A percentile compares a stretch with the other conserved stretches of the same genome.
These are phyloP conservation scores for Pugionium dolabratum DNA, from an alignment of 345 rosid species.

Conservation along the genomic window DNA sequence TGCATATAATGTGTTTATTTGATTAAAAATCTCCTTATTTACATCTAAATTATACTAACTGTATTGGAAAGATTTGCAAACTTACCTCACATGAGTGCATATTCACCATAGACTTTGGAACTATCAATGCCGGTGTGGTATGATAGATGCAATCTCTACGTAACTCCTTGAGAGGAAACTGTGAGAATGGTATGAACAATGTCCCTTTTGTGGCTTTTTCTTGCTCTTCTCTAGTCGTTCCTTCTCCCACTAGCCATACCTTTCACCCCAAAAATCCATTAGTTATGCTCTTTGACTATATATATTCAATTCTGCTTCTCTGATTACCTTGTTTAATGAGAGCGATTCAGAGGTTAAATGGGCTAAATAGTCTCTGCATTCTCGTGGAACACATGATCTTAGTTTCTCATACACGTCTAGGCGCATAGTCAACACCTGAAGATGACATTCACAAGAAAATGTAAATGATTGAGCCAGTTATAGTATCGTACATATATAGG, in stretches of 20 bases:
- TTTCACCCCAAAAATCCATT: slow-evolving; percentile 16
- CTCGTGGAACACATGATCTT: slow-evolving; percentile 27
- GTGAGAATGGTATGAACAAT: slow-evolving; percentile 43
- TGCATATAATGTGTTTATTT: slow-evolving; percentile 22
- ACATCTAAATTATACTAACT: not conserved
- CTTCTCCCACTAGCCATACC: slow-evolving; percentile 76
- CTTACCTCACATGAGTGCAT: slow-evolving; percentile 66
- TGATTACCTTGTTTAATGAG: slow-evolving; percentile 29
- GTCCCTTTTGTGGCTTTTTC: slow-evolving; percentile 46
- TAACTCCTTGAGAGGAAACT: slow-evolving; percentile 51
- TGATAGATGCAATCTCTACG: slow-evolving; percentile 64
- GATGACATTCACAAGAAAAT: slow-evolving; percentile 3
- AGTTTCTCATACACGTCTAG: slow-evolving; percentile 45
- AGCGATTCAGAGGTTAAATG: slow-evolving; percentile 29
- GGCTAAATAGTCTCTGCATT: slow-evolving; percentile 33
- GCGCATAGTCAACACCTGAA: slow-evolving; percentile 40
- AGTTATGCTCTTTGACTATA: not conserved
- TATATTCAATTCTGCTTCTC: not conserved
- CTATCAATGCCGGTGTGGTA: slow-evolving; percentile 53
- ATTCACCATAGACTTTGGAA: slow-evolving; percentile 55
- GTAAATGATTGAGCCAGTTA: no score
- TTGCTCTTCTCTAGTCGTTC: slow-evolving; percentile 49
- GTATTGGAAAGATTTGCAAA: slow-evolving; percentile 1
- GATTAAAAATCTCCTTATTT: not conserved
- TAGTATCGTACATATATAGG: no score